Evolutionary conservation across 345 rosid species (phyloP), one percentile per base, ranked within the genome.

Genomic region (Boechera stricta): DNA sequence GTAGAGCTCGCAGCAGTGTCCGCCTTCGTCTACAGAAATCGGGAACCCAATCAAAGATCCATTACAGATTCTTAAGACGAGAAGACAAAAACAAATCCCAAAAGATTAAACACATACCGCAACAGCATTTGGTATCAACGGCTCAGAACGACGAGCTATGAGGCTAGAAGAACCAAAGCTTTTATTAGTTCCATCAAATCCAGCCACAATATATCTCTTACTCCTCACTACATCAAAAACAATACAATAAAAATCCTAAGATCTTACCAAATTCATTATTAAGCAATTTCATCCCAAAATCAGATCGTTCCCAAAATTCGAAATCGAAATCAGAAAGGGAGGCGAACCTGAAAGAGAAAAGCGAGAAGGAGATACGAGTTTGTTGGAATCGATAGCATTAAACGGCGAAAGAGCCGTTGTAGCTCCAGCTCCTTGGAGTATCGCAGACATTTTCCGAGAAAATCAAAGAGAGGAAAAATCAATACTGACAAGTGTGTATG

Each of bases 61-160:
- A 44, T 29, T 13, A 15, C 7, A 54, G 2, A 61, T 3, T 58
- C 48, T 4, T 7, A 65, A 69, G 10, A 48, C 39, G 48, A 44
- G 16, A 44, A 44, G 16, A 44, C 57, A 42, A 42, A 38, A 4
- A 44, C 5, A 12, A 12, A 60, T 9, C 65, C 29, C 21, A 18
- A 4, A 13, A 44, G 31, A 56, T 64, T 11, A 24, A 48, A 64
- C 5, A 6, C 48, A 36, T 56, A 90, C 98, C 29, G 94, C 90
- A 74, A 92, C 91, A 71, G 96, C 94, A 80, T 85, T 87, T 73
- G 92, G 32, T 69, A 86, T 82, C 85, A 84, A 79, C 2, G 74
- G 74, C 21, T 85, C 76, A 53, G 81, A 68, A 69, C 82, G 81
- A 69, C 74, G 85, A 83, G 44, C 73, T 10, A 49, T 77, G 12